Evolutionary conservation across 2,329 filamentous ascomycete species (phyloP), one percentile per base, ranked within the genome.

Genomic region (Aureobasidium sp.): DNA sequence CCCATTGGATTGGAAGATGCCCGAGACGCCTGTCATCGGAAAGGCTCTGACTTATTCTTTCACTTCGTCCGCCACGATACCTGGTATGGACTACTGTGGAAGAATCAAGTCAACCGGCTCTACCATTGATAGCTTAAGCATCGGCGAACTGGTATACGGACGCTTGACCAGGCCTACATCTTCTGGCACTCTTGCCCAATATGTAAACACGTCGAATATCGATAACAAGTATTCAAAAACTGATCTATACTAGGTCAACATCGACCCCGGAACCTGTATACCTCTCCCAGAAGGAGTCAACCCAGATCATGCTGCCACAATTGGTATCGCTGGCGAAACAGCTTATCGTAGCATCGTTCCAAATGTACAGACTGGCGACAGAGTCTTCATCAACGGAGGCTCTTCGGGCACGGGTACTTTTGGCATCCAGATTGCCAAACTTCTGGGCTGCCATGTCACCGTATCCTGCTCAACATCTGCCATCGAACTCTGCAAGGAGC

Each of bases 331-430:
- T n/a, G 75, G 71, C 0, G 61, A 75, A 21, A 75, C 74, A 1
- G 75, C 74, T 23, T 74, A 70, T 49, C 73, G 76, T 63, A 68
- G 67, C 21, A 64, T 77, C 23, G 65, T 66, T 9, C 71, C 71
- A 0, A 67, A 73, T 45, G 70, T 71, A 13, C 74, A 73, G 60
- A 60, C 60, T 10, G 74, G 74, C 7, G 77, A 81, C 50, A 79
- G 77, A 65, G 76, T 88, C 6, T 83, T 87, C 66, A 79, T 87
- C 69, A 87, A 87, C 64, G 84, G 84, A 11, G 84, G 84, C 0
- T 82, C 78, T 6, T 85, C 85, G 9, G 85, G 85, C 0, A 79
- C 77, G 0, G 85, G 85, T 0, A 77, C 78, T 0, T 85, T 78
- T 60, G 80, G 77, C 0, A 82, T 88, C 57, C 85, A 88, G 67